Evolutionary conservation across 768 basidiomycete species (phyloP).

Genomic region (Tubosaeta sp.): DNA sequence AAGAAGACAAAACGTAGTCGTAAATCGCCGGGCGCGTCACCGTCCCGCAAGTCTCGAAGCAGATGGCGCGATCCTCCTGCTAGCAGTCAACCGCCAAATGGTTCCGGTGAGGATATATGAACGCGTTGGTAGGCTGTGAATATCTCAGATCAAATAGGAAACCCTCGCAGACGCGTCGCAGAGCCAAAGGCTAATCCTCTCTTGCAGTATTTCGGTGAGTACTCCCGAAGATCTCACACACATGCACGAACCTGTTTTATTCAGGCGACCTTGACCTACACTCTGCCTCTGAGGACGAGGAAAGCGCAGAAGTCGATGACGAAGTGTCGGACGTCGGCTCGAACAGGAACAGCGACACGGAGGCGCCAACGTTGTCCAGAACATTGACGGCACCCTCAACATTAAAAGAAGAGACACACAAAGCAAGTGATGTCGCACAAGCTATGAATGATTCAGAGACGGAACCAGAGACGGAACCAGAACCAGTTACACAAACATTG

Average conservation of each 20-base stretch:
- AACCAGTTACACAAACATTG: neutral
- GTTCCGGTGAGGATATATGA: slow-evolving; percentile 9
- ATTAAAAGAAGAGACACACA: slow-evolving; percentile 4
- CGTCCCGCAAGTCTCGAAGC: slow-evolving; percentile 13
- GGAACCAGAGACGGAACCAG: slow-evolving; percentile 32
- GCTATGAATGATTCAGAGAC: slow-evolving; percentile 26
- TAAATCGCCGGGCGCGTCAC: slow-evolving; percentile 13
- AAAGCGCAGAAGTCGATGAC: slow-evolving; percentile 17
- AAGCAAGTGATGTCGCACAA: neutral
- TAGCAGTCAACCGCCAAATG: slow-evolving; percentile 2
- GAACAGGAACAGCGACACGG: slow-evolving; percentile 24
- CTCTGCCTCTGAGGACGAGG: slow-evolving; percentile 46
- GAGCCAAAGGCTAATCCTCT: slow-evolving; percentile 38
- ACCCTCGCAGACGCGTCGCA: neutral
- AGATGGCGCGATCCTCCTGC: slow-evolving; percentile 10
- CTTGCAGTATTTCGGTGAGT: slow-evolving; percentile 46
- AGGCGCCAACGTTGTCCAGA: slow-evolving; percentile 22
- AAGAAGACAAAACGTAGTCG: slow-evolving; percentile 16
- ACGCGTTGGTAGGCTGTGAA: neutral
- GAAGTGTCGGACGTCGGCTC: slow-evolving; percentile 15
- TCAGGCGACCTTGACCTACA: slow-evolving; percentile 45
- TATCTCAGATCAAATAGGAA: neutral
- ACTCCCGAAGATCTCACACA: neutral
- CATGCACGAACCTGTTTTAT: neutral
- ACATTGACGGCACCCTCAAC: slow-evolving; percentile 11